Evolutionary conservation across 345 rosid genomes (phyloP).

Genomic region (Syzygium oleosum): DNA sequence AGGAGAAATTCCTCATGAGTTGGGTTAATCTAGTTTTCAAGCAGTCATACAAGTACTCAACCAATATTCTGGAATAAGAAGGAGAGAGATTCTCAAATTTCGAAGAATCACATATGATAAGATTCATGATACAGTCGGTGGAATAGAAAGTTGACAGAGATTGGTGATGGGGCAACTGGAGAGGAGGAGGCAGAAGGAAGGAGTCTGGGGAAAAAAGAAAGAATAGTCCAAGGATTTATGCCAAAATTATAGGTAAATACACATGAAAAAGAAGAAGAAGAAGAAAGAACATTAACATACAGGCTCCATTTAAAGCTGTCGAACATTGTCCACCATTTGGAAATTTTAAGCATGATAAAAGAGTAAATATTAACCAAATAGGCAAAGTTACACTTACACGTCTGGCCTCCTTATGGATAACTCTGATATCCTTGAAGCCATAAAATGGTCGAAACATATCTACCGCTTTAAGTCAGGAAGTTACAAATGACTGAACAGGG

Average conservation of each 20-base stretch:
- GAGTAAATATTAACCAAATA: neutral
- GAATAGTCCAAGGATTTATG: neutral
- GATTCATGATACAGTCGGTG: neutral
- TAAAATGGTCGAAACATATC: constrained; percentile 57
- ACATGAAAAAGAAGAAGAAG: neutral
- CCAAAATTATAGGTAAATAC: neutral
- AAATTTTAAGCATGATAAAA: neutral
- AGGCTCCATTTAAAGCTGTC: neutral
- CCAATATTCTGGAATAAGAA: neutral
- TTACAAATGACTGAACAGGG: neutral
- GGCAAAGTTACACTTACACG: constrained; percentile 25
- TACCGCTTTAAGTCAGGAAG: constrained; percentile 19
- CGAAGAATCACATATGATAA: neutral
- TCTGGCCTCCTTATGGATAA: constrained; percentile 50
- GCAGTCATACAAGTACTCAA: neutral
- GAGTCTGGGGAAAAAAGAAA: neutral
- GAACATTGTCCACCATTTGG: neutral
- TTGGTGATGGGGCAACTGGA: neutral
- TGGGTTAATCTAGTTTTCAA: neutral
- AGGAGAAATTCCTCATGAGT: neutral
- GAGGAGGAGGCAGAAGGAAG: neutral
- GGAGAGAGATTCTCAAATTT: neutral
- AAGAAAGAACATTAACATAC: neutral
- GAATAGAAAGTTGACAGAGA: neutral
- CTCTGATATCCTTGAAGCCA: constrained; percentile 55